Base-by-base conservation (phyloP, 345 rosid genomes). In the Populus pruinosa region DNA sequence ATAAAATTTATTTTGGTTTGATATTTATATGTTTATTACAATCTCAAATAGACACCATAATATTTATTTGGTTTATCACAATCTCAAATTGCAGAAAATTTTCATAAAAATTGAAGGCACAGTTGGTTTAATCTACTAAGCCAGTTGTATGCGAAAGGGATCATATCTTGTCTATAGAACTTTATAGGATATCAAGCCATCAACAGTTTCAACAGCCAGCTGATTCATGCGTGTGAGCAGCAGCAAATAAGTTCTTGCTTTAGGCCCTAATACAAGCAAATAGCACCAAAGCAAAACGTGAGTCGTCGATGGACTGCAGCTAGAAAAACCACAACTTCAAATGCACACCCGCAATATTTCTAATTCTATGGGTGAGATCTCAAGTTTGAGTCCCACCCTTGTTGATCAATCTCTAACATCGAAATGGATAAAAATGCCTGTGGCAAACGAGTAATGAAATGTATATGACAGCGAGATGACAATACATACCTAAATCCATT, bases 171-270 rank as follows among this genome's bases (percentile, higher is more conserved):
- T 72, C 31, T 13, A 55, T 13, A 50, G 23, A 50, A 88, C 88
- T 78, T 87, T 83, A 70, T 93, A 93, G 0, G 90, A 83, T 25
- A 92, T 85, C 74, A 56, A 62, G 65, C 92, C 91, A 41, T 92
- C 91, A 9, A 53, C 70, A 1, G 94, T 87, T 87, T 92, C 94
- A 18, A 91, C 90, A 13, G 82, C 89, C 39, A 94, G 73, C 78
- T 73, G 83, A 69, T 90, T 92, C 91, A 92, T 88, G 64, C 92
- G 90, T 33, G 86, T 83, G 23, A 93, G 85, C 61, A 92, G 86
- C 73, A 92, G 80, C 74, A 86, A 77, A 68, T 88, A 90, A 62
- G 91, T 86, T 76, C 94, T 89, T 13, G 87, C 91, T 83, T 88
- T 92, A 33, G 89, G 90, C 36, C 97, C 97, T 92, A 75, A 20